Evolutionary conservation across 2,329 filamentous ascomycete species (phyloP).

Genomic region (Emergomyces orientalis): DNA sequence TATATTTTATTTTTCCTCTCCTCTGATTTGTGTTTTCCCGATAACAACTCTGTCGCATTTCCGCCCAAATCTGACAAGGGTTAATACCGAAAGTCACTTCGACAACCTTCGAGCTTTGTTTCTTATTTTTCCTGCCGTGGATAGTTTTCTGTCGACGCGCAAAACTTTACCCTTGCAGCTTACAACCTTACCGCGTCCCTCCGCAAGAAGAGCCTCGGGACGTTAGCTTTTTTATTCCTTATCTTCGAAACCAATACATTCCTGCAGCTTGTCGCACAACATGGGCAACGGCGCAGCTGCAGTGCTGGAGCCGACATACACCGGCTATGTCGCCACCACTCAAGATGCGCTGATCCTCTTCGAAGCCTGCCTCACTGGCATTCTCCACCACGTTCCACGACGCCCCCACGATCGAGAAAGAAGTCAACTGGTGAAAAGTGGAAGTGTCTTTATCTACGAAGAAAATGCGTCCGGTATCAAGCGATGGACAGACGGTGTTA

Average conservation of each 20-base stretch:
- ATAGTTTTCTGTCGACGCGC: conserved; percentile 8
- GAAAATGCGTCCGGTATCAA: conserved; percentile 86
- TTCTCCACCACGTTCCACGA: conserved; percentile 65
- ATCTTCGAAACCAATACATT: conserved; percentile 19
- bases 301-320: conserved; percentile 54
- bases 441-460: conserved; percentile 84
- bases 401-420: conserved; percentile 81
- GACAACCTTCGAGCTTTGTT: conserved; percentile 17
- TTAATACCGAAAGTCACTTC: conserved; percentile 12
- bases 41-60: conserved; percentile 12
- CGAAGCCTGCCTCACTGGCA: conserved; percentile 64
- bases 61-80: conserved; percentile 9
- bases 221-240: conserved; percentile 17
- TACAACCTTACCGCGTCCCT: conserved; percentile 8
- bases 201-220: background rate
- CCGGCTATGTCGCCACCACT: conserved; percentile 59
- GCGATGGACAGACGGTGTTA: conserved; percentile 84
- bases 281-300: conserved; percentile 39
- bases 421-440: conserved; percentile 65
- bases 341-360: conserved; percentile 71
- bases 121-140: conserved; percentile 3
- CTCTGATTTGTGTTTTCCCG: conserved; percentile 4
- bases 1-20: conserved; percentile 11
- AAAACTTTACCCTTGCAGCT: conserved; percentile 14
- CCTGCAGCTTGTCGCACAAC: conserved; percentile 18